phyloP scores from a whole-genome alignment of 371 early-diverging fungal species.

The Mucor racemosus region DNA sequence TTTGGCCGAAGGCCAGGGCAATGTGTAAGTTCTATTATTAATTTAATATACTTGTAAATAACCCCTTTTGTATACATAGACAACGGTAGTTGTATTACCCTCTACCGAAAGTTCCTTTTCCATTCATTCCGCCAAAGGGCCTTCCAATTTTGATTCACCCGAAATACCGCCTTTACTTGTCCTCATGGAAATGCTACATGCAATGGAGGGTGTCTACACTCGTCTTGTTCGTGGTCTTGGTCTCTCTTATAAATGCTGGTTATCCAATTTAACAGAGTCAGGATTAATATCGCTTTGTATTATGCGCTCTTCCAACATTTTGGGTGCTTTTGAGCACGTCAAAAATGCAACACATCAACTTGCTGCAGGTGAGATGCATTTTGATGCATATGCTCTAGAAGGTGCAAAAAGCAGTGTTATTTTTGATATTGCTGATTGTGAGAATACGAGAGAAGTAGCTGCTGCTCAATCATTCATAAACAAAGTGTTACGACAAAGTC shows the following conservation, averaged over 20 bases:
- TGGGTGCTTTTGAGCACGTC: constrained; percentile 49
- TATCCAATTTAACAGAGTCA: constrained; percentile 44
- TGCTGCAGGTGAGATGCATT: constrained; percentile 31
- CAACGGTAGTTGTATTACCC: constrained; percentile 50
- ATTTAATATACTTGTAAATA: background rate
- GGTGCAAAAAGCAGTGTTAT: constrained; percentile 63
- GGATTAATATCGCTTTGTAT: constrained; percentile 52
- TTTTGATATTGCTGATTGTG: constrained; percentile 54
- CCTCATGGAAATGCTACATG: constrained; percentile 54
- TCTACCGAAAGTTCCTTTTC: constrained; percentile 62
- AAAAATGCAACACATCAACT: constrained; percentile 46
- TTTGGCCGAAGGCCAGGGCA: constrained; percentile 50
- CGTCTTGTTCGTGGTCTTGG: constrained; percentile 62
- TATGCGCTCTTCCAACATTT: constrained; percentile 52
- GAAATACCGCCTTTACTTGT: constrained; percentile 57
- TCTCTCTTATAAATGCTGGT: constrained; percentile 53
- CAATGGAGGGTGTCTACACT: constrained; percentile 60
- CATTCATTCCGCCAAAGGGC: constrained; percentile 44
- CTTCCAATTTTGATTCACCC: constrained; percentile 49
- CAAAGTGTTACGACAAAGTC: constrained; percentile 49
- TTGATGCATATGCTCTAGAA: constrained; percentile 53
- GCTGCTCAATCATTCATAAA: constrained; percentile 56
- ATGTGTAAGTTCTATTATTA: constrained; percentile 23
- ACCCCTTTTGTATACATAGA: constrained; percentile 16
- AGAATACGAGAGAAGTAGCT: constrained; percentile 46